Evolutionary conservation across 495 filamentous ascomycete genomes (phyloP), one percentile per base, ranked within the genome.

Genomic region (Penicillium soppii): DNA sequence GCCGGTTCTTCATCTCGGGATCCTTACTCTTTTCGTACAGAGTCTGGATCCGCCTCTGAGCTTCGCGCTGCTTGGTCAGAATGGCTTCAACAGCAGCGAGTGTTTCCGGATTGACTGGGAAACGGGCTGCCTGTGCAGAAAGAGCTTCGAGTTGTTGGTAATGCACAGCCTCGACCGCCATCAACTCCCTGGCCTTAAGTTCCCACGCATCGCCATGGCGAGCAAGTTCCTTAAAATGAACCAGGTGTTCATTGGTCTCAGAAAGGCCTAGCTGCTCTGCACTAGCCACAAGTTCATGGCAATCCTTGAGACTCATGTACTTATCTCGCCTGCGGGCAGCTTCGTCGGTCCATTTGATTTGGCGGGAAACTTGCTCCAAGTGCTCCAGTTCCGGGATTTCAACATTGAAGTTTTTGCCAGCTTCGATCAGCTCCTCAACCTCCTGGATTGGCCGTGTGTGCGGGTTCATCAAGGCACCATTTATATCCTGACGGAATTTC

Each of bases 71-170:
- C 72, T 96, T 97, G 63, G 90, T 90, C 50, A 99, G 76, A 51
- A 97, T 96, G 44, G 89, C 87, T 60, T 99, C 95, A 36, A 99
- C 87, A 10, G 81, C 80, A 15, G 85, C 82, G 10, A 95, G 76
- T 0, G 91, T 97, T 27, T 92, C 87, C 5, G 84, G 71, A 1
- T 86, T 85, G 23, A 97, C 91, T 0, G 94, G 94, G 36, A 97
- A 79, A 5, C 78, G 77, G 29, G 83, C 82, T n/a, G 84, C 84
- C 64, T 89, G 86, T 16, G 79, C 77, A 1, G 90, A 92, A 25
- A 99, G 76, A 4, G 94, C 91, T 65, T 97, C 92, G 19, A 99
- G 77, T 61, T 99, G 94, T 39, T 90, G 88, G 64, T 95, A 97
- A 70, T 97, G 89, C 26, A 96, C 85, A 12, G 84, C 72, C 51